Evolutionary conservation across 495 filamentous ascomycete species (phyloP), one percentile per base, ranked within the genome.

Genomic region (Annulohypoxylon bovei): DNA sequence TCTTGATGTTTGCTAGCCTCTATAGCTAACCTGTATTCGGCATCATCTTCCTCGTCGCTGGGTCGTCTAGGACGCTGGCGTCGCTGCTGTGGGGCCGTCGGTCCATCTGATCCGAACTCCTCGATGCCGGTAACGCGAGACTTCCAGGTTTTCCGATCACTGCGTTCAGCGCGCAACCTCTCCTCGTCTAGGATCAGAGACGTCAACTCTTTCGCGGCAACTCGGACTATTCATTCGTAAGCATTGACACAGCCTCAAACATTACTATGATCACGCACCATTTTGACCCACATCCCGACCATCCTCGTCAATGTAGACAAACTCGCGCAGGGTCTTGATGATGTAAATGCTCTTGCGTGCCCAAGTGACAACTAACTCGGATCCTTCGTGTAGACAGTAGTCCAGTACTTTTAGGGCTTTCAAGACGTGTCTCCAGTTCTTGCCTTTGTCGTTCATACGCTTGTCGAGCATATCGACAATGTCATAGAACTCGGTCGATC

Each of bases 381-480:
- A 97, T 6, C 96, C 96, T 77, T 99, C 96, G 78, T 99, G 96
- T 33, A 99, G 85, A 82, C 93, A 97, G 81, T 99, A 99, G 81
- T 99, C 96, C 63, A 98, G 86, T 65, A 99, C 96, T 78, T 98
- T 99, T 62, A 99, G 82, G 27, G 94, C 95, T 82, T 99, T 99
- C 59, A 99, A 84, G 3, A 99, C 96, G 79, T 99, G 96, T 72
- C 96, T 89, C 96, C 96, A 99, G 80, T 99, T 99, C 86, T 97
- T 99, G 73, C 96, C 96, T 80, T 99, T 99, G 78, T 99, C 96
- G 73, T 99, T 99, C 73, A 99, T 84, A 65, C 96, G 91, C 85
- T 98, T 98, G 81, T 98, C 96, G 66, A 99, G 84, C 95, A 99
- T 99, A 80, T 98, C 96, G 90, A 99, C 97, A 73, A 99, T 97